Evolutionary conservation across 1,284 basidiomycete species (phyloP).

Genomic region (Sanghuangporus baumii): DNA sequence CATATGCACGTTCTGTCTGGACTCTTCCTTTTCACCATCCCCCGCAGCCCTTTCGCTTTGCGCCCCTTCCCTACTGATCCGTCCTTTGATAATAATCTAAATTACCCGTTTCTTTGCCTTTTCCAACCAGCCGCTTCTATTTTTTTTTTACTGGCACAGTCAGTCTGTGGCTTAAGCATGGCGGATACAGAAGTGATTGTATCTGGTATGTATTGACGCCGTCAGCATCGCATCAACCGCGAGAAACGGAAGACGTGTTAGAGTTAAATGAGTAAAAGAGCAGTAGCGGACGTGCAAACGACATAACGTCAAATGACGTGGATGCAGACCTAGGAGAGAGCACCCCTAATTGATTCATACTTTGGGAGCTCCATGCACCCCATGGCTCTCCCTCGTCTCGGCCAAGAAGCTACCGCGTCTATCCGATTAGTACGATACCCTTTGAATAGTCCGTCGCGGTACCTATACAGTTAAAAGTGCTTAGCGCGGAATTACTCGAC

Average conservation of each 20-base stretch:
- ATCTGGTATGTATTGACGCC: background rate
- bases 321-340: background rate
- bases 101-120: background rate
- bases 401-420: background rate
- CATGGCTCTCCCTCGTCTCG: background rate
- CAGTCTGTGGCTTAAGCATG: background rate
- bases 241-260: background rate
- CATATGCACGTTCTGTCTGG: background rate
- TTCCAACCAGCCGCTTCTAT: background rate
- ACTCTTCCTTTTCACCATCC: background rate
- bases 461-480: background rate
- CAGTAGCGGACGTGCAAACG: background rate
- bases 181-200: background rate
- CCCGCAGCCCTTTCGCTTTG: background rate
- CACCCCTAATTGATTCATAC: background rate
- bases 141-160: background rate
- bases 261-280: background rate
- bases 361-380: background rate
- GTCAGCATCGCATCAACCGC: background rate
- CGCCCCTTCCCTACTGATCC: background rate
- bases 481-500: background rate
- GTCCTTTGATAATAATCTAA: constrained; percentile 3
- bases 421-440: background rate
- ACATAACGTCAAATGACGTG: constrained; percentile 3
- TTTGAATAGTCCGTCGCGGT: background rate